Percentiles rank a stretch among this genome's conserved stretches.
phyloP scores from a whole-genome alignment of 345 rosid genomes.

The Eucalyptus guilfoylei region DNA sequence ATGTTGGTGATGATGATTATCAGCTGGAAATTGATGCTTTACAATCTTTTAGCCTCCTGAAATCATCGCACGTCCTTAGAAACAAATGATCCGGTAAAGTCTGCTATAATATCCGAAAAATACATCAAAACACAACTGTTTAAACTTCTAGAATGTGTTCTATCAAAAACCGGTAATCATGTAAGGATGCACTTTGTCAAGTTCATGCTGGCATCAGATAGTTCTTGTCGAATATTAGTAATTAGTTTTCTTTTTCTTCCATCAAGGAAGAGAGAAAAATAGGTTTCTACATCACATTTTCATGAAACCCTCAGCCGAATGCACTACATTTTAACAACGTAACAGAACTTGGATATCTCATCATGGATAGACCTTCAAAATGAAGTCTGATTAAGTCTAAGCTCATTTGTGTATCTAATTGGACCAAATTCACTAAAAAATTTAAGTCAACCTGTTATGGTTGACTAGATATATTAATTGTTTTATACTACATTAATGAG shows the following conservation, averaged over 20 bases:
- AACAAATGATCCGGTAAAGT: not conserved
- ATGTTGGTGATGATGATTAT: not conserved
- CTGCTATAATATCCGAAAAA: not conserved
- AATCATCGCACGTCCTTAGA: not conserved
- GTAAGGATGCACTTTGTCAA: not conserved
- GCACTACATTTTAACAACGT: not conserved
- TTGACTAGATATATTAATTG: not conserved
- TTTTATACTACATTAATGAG: not conserved
- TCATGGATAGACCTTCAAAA: not conserved
- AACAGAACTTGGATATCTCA: not conserved
- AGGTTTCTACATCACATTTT: not conserved
- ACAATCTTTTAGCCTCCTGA: not conserved
- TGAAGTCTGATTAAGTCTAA: not conserved
- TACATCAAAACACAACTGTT: not conserved
- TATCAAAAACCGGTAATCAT: not conserved
- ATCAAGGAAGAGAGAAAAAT: not conserved
- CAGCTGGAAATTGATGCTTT: not conserved
- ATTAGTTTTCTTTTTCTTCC: not conserved
- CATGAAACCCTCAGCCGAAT: not conserved
- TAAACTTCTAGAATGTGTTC: not conserved
- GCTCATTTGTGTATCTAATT: not conserved
- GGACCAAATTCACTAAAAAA: not conserved
- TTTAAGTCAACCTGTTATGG: not conserved
- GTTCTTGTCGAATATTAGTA: not conserved
- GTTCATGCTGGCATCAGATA: not conserved